These are phyloP conservation scores for Cytospora piceicola DNA, from an alignment of 2,329 filamentous ascomycete genomes.

Conservation along the genomic window DNA sequence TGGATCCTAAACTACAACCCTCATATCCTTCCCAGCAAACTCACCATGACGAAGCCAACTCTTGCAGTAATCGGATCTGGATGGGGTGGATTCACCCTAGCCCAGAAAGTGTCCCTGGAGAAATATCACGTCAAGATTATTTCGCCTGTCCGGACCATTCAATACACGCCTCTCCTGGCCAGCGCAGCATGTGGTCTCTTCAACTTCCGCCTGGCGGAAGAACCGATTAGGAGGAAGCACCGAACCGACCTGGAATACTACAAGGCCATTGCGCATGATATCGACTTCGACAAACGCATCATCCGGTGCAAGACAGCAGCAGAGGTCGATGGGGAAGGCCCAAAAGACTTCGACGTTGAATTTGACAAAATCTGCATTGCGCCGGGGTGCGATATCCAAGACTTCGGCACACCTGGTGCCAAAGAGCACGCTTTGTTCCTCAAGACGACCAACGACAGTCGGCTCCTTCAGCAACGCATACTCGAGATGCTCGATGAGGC, in stretches of 20 bases:
- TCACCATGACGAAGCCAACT: conserved; percentile 23
- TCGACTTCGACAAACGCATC: conserved; percentile 42
- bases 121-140: conserved; percentile 47
- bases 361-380: conserved; percentile 49
- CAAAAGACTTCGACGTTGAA: conserved; percentile 41
- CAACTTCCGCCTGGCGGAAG: conserved; percentile 49
- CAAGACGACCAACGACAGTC: conserved; percentile 42
- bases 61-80: conserved; percentile 43
- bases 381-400: conserved; percentile 47
- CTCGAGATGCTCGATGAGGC: conserved; percentile 38
- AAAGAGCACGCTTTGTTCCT: conserved; percentile 44
- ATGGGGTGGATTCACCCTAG: conserved; percentile 46
- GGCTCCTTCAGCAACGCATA: conserved; percentile 40
- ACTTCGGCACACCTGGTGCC: conserved; percentile 46
- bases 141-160: conserved; percentile 46
- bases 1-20: background rate
- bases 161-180: conserved; percentile 50
- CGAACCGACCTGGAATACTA: conserved; percentile 40
- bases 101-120: conserved; percentile 41
- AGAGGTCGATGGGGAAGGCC: conserved; percentile 38
- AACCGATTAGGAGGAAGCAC: conserved; percentile 44
- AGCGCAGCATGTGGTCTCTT: conserved; percentile 50
- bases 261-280: conserved; percentile 45
- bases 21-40: no score
- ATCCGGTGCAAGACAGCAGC: conserved; percentile 41